Evolutionary conservation across 352 stramenopile species (phyloP).

Genomic region (Pythium rishiriense): DNA sequence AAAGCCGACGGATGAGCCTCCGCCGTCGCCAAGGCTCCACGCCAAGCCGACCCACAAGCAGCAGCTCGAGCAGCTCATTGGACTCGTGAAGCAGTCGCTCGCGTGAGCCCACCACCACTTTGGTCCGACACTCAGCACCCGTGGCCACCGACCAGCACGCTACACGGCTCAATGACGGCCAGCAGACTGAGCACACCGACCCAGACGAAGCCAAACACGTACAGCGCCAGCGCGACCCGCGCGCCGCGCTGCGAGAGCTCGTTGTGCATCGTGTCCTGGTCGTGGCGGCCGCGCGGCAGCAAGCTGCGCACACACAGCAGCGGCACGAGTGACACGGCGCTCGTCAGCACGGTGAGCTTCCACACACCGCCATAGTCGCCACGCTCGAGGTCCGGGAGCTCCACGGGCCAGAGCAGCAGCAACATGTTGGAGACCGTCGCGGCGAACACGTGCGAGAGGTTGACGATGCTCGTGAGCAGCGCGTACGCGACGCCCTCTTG

Average conservation of each 20-base stretch:
- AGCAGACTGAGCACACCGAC: conserved; percentile 62
- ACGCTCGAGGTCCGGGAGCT: conserved; percentile 54
- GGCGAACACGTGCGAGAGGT: conserved; percentile 67
- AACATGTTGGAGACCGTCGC: conserved; percentile 81
- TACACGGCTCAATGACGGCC: conserved; percentile 62
- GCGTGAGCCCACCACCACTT: neutral
- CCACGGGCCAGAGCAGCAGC: conserved; percentile 69
- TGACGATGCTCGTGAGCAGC: conserved; percentile 75
- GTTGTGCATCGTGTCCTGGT: conserved; percentile 55
- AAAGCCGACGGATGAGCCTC: neutral
- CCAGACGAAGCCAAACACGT: conserved; percentile 66
- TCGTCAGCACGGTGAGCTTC: conserved; percentile 77
- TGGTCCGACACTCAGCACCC: conserved; percentile 47
- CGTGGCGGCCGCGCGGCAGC: conserved; percentile 46
- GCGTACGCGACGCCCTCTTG: conserved; percentile 80
- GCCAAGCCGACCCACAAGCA: conserved; percentile 35
- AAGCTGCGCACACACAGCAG: conserved; percentile 46
- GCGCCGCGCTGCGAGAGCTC: conserved; percentile 47
- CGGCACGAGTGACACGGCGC: conserved; percentile 54
- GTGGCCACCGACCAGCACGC: conserved; percentile 58
- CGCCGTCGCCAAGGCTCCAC: conserved; percentile 12
- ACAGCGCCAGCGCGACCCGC: conserved; percentile 37
- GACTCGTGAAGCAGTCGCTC: conserved; percentile 44
- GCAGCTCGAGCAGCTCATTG: conserved; percentile 56
- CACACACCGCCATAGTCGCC: conserved; percentile 68